Base-by-base conservation (phyloP, 2,329 filamentous ascomycete genomes). In the Phoma sp. region DNA sequence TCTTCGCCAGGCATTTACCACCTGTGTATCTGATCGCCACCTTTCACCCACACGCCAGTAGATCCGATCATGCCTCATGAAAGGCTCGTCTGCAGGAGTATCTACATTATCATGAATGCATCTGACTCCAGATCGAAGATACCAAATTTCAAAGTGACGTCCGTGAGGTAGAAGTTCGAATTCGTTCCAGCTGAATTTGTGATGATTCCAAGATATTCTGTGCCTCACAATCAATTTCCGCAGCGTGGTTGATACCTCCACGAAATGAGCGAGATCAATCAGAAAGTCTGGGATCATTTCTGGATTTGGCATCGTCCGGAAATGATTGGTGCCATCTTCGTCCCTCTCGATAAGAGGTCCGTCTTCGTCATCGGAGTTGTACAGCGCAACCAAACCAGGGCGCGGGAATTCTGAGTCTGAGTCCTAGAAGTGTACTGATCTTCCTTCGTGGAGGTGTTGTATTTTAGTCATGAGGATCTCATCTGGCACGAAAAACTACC, bases 1-100 rank as follows among this genome's bases (percentile, higher is more conserved):
- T 1, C 7, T 7, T 11, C 25, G 43, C 33, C 43, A 38, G 1
- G 33, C 23, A 2, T 37, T 15, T 1, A 47, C 12, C 14, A 30
- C 26, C 5, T 4, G 9, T 11, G 15, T 4, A 11, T 29, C 25
- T 20, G 43, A 33, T 11, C 33, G 25, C 43, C 43, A 47, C 30
- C 33, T 37, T 4, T 47, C 12, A 3, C 43, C 43, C 2, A 47
- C 42, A 14, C 42, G 43, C 43, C 43, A 37, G 17, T 47, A 47
- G 15, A 38, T 38, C 10, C 43, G 10, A 17, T 47, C 33, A 20
- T 1, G 12, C 2, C 7, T 18, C 4, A 12, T 3, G n/a, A 39
- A 32, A 11, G 26, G 18, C 20, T 32, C 18, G 15, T 47, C 45
- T 12, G 26, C n/a, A 6, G 26, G 33, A 20, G 30, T 17, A 2